Conservation (phyloP, 805 yeast genomes). For the Ogataea minuta region DNA sequence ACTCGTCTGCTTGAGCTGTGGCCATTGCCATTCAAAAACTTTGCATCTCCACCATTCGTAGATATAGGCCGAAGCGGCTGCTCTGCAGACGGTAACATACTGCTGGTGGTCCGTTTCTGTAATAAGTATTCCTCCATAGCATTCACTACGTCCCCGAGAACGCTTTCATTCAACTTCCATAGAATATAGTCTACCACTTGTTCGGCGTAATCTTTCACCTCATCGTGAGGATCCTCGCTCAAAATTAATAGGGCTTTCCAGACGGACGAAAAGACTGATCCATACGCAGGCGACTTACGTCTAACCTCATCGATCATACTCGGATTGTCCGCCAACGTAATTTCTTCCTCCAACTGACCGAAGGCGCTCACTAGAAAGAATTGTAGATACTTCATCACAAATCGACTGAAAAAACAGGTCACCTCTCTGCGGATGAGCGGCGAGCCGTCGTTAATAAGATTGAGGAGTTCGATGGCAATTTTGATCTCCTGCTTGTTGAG, state of each 20-base stretch:
- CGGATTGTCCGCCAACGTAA: constrained; percentile 61
- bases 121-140: constrained; percentile 65
- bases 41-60: constrained; percentile 8
- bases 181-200: constrained; percentile 73
- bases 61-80: constrained; percentile 11
- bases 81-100: not conserved
- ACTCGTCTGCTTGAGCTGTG: constrained; percentile 19
- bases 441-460: constrained; percentile 81
- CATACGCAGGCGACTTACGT: constrained; percentile 75
- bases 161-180: constrained; percentile 60
- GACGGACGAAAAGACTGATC: constrained; percentile 77
- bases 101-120: constrained; percentile 37
- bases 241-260: constrained; percentile 84
- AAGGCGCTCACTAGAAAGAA: constrained; percentile 86
- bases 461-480: constrained; percentile 65
- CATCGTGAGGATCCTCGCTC: constrained; percentile 85
- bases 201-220: constrained; percentile 71
- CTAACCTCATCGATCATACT: constrained; percentile 60
- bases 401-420: constrained; percentile 70
- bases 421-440: constrained; percentile 85
- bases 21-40: constrained; percentile 2
- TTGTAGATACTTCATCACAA: constrained; percentile 64
- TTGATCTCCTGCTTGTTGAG: constrained; percentile 66
- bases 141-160: constrained; percentile 58
- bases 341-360: constrained; percentile 78